A percentile compares a stretch with the other conserved stretches of the same genome.
phyloP scores from a whole-genome alignment of 139 green algal species.

The Ostreobium quekettii region DNA sequence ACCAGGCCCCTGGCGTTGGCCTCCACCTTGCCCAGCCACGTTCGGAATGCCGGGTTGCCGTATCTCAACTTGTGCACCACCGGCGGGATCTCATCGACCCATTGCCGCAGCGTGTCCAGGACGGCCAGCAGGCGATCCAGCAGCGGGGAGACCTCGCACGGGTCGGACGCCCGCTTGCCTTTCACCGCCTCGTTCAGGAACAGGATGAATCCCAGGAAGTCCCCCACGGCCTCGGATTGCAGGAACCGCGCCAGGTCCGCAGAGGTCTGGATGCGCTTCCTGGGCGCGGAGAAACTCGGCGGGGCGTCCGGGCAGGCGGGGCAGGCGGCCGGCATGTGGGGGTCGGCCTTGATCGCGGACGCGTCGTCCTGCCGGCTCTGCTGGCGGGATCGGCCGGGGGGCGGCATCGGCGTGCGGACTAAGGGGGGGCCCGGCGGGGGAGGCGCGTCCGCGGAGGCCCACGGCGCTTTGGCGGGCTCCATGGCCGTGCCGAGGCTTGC shows the following conservation, averaged over 20 bases:
- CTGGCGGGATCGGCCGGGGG: too few species aligned
- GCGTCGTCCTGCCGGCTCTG: too few species aligned
- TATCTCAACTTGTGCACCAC: constrained; percentile 70
- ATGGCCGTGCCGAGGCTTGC: too few species aligned
- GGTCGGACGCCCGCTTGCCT: constrained; percentile 44
- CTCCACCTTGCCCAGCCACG: constrained; percentile 53
- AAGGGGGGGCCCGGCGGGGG: too few species aligned
- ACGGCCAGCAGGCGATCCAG: constrained; percentile 32
- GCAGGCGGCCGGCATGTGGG: constrained; percentile 13
- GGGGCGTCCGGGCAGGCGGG: neutral
- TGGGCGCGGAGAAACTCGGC: constrained; percentile 17
- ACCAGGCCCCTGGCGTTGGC: constrained; percentile 20
- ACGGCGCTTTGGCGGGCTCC: too few species aligned
- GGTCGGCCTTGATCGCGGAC: constrained; percentile 22
- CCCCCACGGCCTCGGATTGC: constrained; percentile 24
- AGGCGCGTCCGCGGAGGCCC: too few species aligned
- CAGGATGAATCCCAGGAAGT: constrained; percentile 80
- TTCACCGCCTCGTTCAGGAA: constrained; percentile 59
- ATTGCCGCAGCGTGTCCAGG: constrained; percentile 49
- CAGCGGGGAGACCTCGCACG: constrained; percentile 32
- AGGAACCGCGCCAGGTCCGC: constrained; percentile 53
- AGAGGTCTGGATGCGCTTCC: constrained; percentile 35
- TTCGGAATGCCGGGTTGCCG: constrained; percentile 86
- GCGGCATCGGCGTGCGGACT: too few species aligned
- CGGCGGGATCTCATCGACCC: constrained; percentile 78